Conservation (phyloP, 2,329 filamentous ascomycete species). For the Gremmenia infestans region DNA sequence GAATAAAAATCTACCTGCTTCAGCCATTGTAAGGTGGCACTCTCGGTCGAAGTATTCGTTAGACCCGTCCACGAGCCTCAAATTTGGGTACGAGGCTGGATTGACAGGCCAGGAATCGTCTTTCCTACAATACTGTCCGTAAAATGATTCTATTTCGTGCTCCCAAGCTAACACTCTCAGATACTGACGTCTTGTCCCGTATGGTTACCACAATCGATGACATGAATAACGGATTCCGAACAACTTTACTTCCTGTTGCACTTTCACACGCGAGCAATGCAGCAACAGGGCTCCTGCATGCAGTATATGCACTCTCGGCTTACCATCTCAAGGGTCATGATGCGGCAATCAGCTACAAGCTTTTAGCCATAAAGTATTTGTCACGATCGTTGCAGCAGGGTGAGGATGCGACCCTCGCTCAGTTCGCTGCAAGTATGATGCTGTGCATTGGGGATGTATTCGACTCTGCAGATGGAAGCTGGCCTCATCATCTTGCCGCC, state of each 20-base stretch:
- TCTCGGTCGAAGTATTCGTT: no score
- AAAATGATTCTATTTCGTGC: no score
- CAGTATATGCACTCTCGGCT: neutral
- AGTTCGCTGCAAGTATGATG: neutral
- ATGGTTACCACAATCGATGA: neutral
- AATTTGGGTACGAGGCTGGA: no score
- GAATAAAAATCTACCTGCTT: no score
- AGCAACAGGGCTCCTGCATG: neutral
- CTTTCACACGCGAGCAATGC: neutral
- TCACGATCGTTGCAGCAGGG: neutral
- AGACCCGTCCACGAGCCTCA: no score
- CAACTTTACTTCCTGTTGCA: neutral
- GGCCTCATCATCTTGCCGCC: neutral
- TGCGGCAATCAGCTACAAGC: neutral
- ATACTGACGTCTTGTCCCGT: neutral
- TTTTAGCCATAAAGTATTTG: neutral
- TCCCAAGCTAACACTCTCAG: neutral
- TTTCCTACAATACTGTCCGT: no score
- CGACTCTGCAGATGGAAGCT: neutral
- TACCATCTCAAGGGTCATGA: neutral
- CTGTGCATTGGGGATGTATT: neutral
- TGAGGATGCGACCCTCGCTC: neutral
- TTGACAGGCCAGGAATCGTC: no score
- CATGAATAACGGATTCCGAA: neutral
- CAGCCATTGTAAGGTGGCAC: no score